Evolutionary conservation across 2,329 filamentous ascomycete species (phyloP).

Genomic region (Gnomoniopsis smithogilvyi): DNA sequence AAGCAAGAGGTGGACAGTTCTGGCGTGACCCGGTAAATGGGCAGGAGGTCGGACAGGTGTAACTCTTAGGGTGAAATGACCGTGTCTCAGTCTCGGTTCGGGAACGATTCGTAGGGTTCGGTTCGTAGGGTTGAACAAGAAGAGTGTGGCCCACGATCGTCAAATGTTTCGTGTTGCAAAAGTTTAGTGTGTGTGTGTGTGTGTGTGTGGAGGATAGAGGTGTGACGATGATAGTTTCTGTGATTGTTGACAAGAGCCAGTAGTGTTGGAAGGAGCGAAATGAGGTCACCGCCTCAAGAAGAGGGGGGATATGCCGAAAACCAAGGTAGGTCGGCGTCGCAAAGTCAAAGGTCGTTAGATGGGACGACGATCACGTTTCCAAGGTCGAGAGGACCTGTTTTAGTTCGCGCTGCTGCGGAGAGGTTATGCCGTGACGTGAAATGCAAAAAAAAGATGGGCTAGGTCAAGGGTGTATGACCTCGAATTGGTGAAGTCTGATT

Average conservation of each 20-base stretch:
- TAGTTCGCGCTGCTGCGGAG: background rate
- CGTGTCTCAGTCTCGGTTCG: conserved; percentile 11
- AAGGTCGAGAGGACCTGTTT: background rate
- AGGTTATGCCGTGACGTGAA: background rate
- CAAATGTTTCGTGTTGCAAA: background rate
- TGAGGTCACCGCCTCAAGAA: background rate
- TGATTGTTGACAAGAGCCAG: too few relatives aligned
- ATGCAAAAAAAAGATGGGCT: background rate
- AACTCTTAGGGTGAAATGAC: conserved; percentile 1
- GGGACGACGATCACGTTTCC: background rate
- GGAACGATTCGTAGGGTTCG: background rate
- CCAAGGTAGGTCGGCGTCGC: background rate
- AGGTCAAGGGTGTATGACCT: background rate
- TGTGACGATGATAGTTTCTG: too few relatives aligned
- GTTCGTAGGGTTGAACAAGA: background rate
- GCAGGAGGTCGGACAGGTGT: background rate
- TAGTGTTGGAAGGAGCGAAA: background rate
- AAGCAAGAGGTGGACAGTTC: background rate
- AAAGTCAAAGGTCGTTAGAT: background rate
- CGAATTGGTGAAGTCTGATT: background rate
- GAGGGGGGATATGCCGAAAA: background rate
- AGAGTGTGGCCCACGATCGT: background rate
- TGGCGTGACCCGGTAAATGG: background rate
- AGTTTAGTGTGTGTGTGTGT: too few relatives aligned
- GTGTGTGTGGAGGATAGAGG: too few relatives aligned